Percentiles rank a stretch among this genome's conserved stretches.
phyloP scores from a whole-genome alignment of 768 basidiomycete genomes.

The Boletus speciosus region DNA sequence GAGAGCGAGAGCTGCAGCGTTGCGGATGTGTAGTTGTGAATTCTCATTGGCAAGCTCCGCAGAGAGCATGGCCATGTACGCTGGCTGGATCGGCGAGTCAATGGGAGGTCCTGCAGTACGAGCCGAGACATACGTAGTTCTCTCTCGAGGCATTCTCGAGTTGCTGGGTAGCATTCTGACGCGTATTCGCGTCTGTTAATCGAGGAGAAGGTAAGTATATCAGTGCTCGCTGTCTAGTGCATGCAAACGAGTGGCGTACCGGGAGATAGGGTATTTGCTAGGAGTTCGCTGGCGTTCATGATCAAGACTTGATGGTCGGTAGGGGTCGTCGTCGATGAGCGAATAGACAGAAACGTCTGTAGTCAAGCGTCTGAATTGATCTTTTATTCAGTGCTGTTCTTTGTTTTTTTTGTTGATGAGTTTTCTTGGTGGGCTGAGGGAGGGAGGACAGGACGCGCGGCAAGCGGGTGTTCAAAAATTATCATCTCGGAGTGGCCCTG shows the following conservation, averaged over 20 bases:
- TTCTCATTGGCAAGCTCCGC: slow-evolving; percentile 77
- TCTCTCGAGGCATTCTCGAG: slow-evolving; percentile 83
- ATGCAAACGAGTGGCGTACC: slow-evolving; percentile 49
- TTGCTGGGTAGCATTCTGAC: slow-evolving; percentile 88
- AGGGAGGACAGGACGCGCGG: slow-evolving; percentile 26
- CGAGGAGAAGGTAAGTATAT: slow-evolving; percentile 18
- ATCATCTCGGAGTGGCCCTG: slow-evolving; percentile 1
- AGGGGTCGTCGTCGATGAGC: slow-evolving; percentile 22
- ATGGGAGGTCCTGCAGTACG: not conserved
- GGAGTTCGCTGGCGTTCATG: slow-evolving; percentile 90
- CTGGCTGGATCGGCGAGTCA: slow-evolving; percentile 54
- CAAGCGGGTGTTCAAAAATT: slow-evolving; percentile 36
- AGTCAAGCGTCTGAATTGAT: slow-evolving; percentile 13
- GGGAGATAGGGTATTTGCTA: slow-evolving; percentile 88
- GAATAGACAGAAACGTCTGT: slow-evolving; percentile 11
- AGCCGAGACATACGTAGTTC: slow-evolving; percentile 73
- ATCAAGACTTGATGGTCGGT: slow-evolving; percentile 32
- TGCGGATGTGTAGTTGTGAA: slow-evolving; percentile 70
- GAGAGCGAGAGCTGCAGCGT: slow-evolving; percentile 94
- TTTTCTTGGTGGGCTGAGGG: slow-evolving; percentile 25
- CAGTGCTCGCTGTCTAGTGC: slow-evolving; percentile 34
- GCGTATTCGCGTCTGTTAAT: slow-evolving; percentile 74
- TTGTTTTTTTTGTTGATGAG: slow-evolving; percentile 1
- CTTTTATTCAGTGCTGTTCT: slow-evolving; percentile 5
- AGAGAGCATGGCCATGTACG: slow-evolving; percentile 90